Base-by-base conservation (phyloP, 1,139 yeast species). In the Yamadazyma mexicana region DNA sequence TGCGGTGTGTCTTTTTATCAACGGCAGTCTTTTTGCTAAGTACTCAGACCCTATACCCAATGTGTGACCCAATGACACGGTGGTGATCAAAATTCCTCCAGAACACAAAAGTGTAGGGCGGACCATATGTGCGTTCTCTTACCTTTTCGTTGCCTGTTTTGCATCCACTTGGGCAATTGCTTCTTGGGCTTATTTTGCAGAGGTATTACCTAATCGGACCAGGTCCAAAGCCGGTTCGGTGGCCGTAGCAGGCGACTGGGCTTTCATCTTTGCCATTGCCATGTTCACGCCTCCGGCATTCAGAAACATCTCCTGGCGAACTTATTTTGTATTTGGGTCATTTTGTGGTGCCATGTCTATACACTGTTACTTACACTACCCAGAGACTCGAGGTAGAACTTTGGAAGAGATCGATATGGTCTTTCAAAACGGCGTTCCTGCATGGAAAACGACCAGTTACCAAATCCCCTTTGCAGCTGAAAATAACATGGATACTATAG, bases 281-380 rank as follows among this genome's bases (percentile, higher is more conserved):
- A 69, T 71, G 72, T 72, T 69, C 51, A 73, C 78, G 17, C 79
- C 79, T 31, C 56, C 67, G 37, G 71, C 78, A 9, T 74, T 73
- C 52, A 55, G 61, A 39, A 69, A 64, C 48, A 72, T 75, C 38
- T 60, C 68, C 17, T 74, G 79, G 78, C 70, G 62, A 49, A 69
- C 78, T 16, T 74, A 73, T 48, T 59, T 65, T 40, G 61, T 75
- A 35, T 72, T 69, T 53, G 77, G 72, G 39, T 62, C 67, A 22
- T 75, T 75, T 56, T 77, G 83, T 59, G 56, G 59, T 17, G 67
- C 60, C 41, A 77, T 80, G 81, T 68, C 73, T 69, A 40, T 78
- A 40, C 84, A 78, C 51, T 83, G 82, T 40, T 82, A 63, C 69
- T 76, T 85, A 70, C 83, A 75, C 62, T 81, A 77, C 78, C 73